Evolutionary conservation across 1,284 basidiomycete genomes (phyloP), one percentile per base, ranked within the genome.

Genomic region (Cronartium quercuum): DNA sequence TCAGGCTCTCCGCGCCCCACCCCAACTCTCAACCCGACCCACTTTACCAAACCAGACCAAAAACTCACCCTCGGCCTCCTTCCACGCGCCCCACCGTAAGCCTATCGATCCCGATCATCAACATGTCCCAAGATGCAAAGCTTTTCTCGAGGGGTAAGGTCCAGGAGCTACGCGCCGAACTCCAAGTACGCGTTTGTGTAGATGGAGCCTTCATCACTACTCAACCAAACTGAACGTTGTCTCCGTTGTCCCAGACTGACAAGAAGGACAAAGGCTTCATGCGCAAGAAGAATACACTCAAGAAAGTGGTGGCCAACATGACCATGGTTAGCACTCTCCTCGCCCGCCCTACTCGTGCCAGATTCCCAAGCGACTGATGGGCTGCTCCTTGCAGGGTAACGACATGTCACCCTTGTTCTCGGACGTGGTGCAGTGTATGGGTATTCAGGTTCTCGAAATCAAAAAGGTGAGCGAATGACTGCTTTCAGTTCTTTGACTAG

Each of bases 401-500:
- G 81, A 82, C 76, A 82, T 98, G 95, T 96, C 93, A 21, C 88
- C 90, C 34, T 84, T 96, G 78, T 95, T 94, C 84, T 86, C 88
- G 21, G 93, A 95, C 79, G 91, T 96, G 66, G 88, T 94, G 21
- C 89, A 91, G 80, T 94, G 91, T 80, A 85, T 96, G 76, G 89
- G 90, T 57, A 92, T 91, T 7, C 91, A 92, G 42, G 84, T 94
- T 7, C 86, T 98, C 47, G 96, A 98, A 83, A 95, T 98, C 82
- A 98, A 98, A 86, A 98, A 98, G 79, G 80, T 94, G 80, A 82
- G 88, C n/a, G n/a, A n/a, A n/a, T n/a, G n/a, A n/a, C n/a, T n/a
- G n/a, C n/a, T n/a, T 82, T 13, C 3, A 3, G 37, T 60, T 34
- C 9, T 13, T 40, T 29, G 47, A 12, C 3, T 21, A 18, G 3